Conservation (phyloP, 306 rosid genomes). For the Vigna unguiculata region DNA sequence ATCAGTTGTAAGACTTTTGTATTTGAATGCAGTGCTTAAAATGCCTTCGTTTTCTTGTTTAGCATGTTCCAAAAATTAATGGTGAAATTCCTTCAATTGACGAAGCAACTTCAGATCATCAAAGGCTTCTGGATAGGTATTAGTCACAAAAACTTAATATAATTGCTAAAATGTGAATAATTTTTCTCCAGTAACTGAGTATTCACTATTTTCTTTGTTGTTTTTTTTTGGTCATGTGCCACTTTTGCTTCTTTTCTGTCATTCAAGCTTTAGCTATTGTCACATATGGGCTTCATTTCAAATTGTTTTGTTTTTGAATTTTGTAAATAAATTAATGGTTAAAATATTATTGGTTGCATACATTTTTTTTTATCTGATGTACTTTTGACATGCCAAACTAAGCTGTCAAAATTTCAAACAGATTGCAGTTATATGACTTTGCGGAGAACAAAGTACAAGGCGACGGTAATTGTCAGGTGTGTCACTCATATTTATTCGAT, state of each 20-base stretch:
- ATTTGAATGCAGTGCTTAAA: conserved; percentile 20
- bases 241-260: conserved; percentile 3
- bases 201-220: conserved; percentile 15
- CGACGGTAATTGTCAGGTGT: conserved; percentile 91
- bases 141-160: conserved; percentile 28
- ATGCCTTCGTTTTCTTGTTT: conserved; percentile 36
- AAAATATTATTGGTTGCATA: background rate
- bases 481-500: conserved; percentile 31
- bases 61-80: conserved; percentile 90
- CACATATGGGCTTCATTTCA: conserved; percentile 7
- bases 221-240: background rate
- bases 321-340: conserved; percentile 1
- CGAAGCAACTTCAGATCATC: conserved; percentile 87
- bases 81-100: conserved; percentile 91
- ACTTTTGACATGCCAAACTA: conserved; percentile 16
- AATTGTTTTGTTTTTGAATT: conserved; percentile 10
- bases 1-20: conserved; percentile 17
- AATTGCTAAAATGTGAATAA: conserved; percentile 26
- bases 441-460: conserved; percentile 74
- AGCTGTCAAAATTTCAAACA: conserved; percentile 33
- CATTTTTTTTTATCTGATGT: conserved; percentile 16
- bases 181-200: conserved; percentile 13
- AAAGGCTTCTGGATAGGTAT: conserved; percentile 84
- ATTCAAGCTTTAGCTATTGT: conserved; percentile 22
- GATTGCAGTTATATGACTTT: conserved; percentile 70